Base-by-base conservation (phyloP, 805 yeast genomes). In the Priceomyces medius region DNA sequence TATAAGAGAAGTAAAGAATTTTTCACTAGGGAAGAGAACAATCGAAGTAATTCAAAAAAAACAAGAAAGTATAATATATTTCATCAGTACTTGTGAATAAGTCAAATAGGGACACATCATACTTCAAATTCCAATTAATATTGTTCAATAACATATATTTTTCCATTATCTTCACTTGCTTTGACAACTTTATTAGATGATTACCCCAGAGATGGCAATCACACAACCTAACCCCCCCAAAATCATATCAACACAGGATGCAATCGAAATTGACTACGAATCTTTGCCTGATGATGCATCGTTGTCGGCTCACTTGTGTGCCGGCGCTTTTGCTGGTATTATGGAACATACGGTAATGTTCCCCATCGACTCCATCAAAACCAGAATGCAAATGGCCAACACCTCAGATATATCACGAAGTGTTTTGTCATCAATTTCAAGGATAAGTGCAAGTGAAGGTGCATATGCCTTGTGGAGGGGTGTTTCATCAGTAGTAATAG, bases 321-420 rank as follows among this genome's bases (percentile, higher is more conserved):
- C 98, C 2, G 99, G 99, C 8, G 98, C 97, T 0, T 87, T 89
- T 66, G 98, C 99, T n/a, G 99, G 99, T 20, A 88, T 93, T 42
- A 88, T 91, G 97, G 99, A 91, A 61, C 99, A 91, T 64, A 82
- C 96, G 1, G 88, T 91, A 34, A 88, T 91, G 97, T 91, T 82
- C 60, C 99, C 99, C 2, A 81, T 91, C 31, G 99, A 91, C 61
- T 91, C 95, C n/a, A 77, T 91, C 52, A 91, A 91, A 70, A 93
- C 98, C 4, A 74, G 99, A 57, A 88, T 91, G 91, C 99, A 91
- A 61, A 80, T 83, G 40, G 49, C 58, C 23, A 38, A 46, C 16
- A 24, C 52, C 28, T 49, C 54, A 39, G 45, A 50, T 41, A 34
- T 58, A 27, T 43, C 56, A 29, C 40, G 48, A 45, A 74, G 81